Evolutionary conservation across 2,329 filamentous ascomycete genomes (phyloP).

Genomic region (Monascus ruber): DNA sequence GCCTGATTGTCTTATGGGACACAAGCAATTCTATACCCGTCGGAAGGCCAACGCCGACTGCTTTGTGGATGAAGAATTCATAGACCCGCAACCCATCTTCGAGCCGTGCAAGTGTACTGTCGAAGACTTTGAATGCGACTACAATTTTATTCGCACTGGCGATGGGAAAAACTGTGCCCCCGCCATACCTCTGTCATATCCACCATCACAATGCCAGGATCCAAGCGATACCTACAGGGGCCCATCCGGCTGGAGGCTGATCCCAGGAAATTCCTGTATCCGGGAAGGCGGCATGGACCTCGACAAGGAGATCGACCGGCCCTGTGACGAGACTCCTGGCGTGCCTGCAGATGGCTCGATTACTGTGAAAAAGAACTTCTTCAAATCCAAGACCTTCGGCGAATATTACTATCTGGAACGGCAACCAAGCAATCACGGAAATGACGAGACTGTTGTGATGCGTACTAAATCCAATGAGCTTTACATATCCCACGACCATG

Average conservation of each 20-base stretch:
- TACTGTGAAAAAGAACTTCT: constrained; percentile 46
- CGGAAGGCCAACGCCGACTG: constrained; percentile 82
- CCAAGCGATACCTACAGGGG: constrained; percentile 66
- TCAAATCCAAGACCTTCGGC: constrained; percentile 47
- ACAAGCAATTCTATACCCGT: constrained; percentile 75
- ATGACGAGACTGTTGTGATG: constrained; percentile 64
- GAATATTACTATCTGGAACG: constrained; percentile 70
- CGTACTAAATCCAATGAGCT: constrained; percentile 49
- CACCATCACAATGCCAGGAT: constrained; percentile 63
- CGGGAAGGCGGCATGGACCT: constrained; percentile 51
- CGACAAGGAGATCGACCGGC: constrained; percentile 60
- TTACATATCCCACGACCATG: constrained; percentile 71
- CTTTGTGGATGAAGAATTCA: constrained; percentile 77
- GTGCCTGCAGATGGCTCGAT: constrained; percentile 54
- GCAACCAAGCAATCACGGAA: constrained; percentile 48
- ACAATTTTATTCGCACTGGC: constrained; percentile 63
- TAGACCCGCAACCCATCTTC: constrained; percentile 59
- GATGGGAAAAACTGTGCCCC: constrained; percentile 60
- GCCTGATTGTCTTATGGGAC: constrained; percentile 87
- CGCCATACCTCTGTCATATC: constrained; percentile 50
- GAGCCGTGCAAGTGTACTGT: constrained; percentile 72
- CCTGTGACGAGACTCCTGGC: constrained; percentile 56
- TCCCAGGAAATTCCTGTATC: constrained; percentile 70
- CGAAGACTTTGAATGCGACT: constrained; percentile 90
- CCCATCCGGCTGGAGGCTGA: constrained; percentile 81